Base-by-base conservation (phyloP, 805 yeast species). In the Saccharomycopsis selenospora region DNA sequence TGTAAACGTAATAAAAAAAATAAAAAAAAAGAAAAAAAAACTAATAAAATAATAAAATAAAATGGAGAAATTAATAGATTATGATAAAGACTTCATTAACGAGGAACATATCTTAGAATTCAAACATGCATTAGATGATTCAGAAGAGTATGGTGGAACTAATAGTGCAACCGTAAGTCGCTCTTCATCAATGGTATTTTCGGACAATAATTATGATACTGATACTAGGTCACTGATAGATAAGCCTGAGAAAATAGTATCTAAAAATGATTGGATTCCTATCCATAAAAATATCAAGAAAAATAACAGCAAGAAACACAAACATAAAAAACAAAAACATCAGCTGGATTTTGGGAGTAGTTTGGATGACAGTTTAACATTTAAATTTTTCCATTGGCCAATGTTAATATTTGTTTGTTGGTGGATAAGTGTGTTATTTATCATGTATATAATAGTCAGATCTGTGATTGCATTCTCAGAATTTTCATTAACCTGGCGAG, bases 391-490 rank as follows among this genome's bases (percentile, higher is more conserved):
- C 24, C 64, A 93, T 40, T 84, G 83, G 75, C 95, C 93, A 0
- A 61, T 82, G 3, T 65, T 85, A 47, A 42, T 75, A 0, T 63
- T 75, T 14, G 75, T 80, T 1, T 54, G 74, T 2, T 27, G 66
- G 13, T 85, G 90, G 88, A 67, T 82, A 1, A 30, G 59, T 0
- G 50, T 79, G 2, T 64, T 85, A 10, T 69, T 78, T 23, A 23
- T 69, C 0, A 42, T 73, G 0, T 85, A 85, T 60, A 61, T 76
- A 3, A 29, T 70, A 1, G 70, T 84, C 1, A 64, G 95, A 41
- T 56, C 76, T 2, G 77, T 77, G 55, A 87, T 85, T 27, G 76
- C 85, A 1, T 61, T 79, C 2, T 77, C 75, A 60, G 95, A 85
- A 59, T 70, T 73, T 47, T 57, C 72, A 26, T 63, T 79, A 50